Percentiles rank a stretch among this genome's conserved stretches.
Conservation (phyloP, 345 rosid genomes). For the Citrus maxima region DNA sequence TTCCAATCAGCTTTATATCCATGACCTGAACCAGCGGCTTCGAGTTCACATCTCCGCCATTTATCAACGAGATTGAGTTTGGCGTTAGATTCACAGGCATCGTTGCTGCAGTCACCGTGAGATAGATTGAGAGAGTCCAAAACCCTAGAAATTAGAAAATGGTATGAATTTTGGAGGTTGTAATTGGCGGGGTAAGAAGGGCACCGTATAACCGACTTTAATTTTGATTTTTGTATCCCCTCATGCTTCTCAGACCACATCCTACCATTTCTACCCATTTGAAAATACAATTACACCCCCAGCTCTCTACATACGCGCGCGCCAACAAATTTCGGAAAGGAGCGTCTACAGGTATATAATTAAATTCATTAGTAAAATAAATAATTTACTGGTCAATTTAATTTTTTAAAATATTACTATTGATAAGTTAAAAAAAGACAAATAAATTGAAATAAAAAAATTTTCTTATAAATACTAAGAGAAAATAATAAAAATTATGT, state of each 20-base stretch:
- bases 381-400: no score
- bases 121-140: neutral
- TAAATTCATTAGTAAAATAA: no score
- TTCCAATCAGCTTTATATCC: conserved; percentile 60
- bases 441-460: no score
- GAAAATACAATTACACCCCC: neutral
- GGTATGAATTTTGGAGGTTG: neutral
- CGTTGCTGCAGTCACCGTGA: neutral
- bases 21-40: conserved; percentile 80
- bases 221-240: neutral
- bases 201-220: neutral
- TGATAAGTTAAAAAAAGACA: no score
- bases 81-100: conserved; percentile 80
- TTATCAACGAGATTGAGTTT: conserved; percentile 61
- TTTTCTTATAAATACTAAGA: no score
- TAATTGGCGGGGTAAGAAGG: neutral
- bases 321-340: no score
- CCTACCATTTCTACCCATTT: neutral
- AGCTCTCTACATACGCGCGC: no score
- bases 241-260: neutral
- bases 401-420: no score
- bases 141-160: conserved; percentile 2
- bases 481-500: no score
- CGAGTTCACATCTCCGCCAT: conserved; percentile 68
- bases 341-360: no score